Conservation (phyloP, 2,329 filamentous ascomycete genomes). For the Neobulgaria alba region DNA sequence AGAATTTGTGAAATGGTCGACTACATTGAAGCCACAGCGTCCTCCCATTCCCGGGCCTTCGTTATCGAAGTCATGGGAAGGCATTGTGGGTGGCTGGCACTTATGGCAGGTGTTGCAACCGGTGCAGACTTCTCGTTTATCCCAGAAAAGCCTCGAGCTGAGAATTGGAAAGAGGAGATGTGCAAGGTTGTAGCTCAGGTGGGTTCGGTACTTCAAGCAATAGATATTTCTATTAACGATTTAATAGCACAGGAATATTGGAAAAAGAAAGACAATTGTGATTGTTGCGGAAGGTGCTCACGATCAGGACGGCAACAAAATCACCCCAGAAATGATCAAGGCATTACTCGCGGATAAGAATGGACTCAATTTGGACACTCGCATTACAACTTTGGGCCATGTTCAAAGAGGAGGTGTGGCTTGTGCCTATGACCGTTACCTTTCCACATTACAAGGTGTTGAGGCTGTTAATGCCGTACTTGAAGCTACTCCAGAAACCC, state of each 20-base stretch:
- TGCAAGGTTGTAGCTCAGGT: slow-evolving; percentile 66
- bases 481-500: slow-evolving; percentile 78
- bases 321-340: slow-evolving; percentile 74
- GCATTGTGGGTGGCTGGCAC: slow-evolving; percentile 93
- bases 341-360: slow-evolving; percentile 73
- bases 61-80: slow-evolving; percentile 98
- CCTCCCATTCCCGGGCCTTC: slow-evolving; percentile 90
- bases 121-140: slow-evolving; percentile 97
- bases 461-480: slow-evolving; percentile 89
- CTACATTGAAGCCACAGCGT: slow-evolving; percentile 91
- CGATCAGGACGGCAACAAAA: slow-evolving; percentile 75
- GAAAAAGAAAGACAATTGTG: slow-evolving; percentile 96
- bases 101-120: slow-evolving; percentile 92
- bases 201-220: slow-evolving; percentile 18
- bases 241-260: slow-evolving; percentile 67
- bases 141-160: slow-evolving; percentile 80
- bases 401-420: slow-evolving; percentile 93
- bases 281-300: slow-evolving; percentile 94
- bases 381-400: slow-evolving; percentile 90
- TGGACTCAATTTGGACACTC: slow-evolving; percentile 76
- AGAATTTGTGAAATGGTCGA: slow-evolving; percentile 95
- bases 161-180: slow-evolving; percentile 89
- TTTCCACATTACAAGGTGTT: slow-evolving; percentile 86
- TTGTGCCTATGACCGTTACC: slow-evolving; percentile 88
- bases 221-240: slow-evolving; percentile 3